Base-by-base conservation (phyloP, 2,329 filamentous ascomycete genomes). In the Ceratocystis cacaofunesta region DNA sequence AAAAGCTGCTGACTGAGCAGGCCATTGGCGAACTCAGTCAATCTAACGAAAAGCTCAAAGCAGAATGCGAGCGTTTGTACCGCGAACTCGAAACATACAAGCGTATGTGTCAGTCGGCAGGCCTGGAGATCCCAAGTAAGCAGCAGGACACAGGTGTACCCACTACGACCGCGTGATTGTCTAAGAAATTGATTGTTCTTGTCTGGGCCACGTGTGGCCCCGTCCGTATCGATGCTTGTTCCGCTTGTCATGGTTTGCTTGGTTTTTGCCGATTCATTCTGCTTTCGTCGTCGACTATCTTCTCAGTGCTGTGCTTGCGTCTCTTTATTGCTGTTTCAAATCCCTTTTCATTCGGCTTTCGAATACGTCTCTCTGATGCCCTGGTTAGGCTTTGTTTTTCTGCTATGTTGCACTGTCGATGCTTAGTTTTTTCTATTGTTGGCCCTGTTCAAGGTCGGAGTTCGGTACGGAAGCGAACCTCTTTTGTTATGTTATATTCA, bases 1-100 rank as follows among this genome's bases (percentile, higher is more conserved):
- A 94, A 76, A 97, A 97, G 77, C 82, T 95, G 48, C 81, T 94
- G 48, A 92, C 89, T 0, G 90, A 95, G 76, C 89, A 94, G 73
- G 90, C 90, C 61, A 92, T 95, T 70, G 85, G 86, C 17, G 92
- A 97, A 75, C 84, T 96, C 62, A 92, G 88, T 72, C 82, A 86
- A 36, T 92, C 88, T 69, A 95, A 92, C 71, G 90, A 95, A 70
- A 94, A 92, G 76, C 82, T 92, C 69, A 92, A 92, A 78, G 80
- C 81, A 44, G 89, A 94, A 72, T 89, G 86, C 70, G 87, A 91
- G 73, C 80, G 88, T 43, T 84, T 88, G 25, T 92, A 89, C 79
- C 80, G 86, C 63, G 89, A 92, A 73, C 80, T 88, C 62, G 87
- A 90, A 73, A 86, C 84, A 60, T 92, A 89, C 86, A 92, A 91